Evolutionary conservation across 192 early-diverging fungal genomes (phyloP), one percentile per base, ranked within the genome.

Genomic region (Backusella parvicylindrica): DNA sequence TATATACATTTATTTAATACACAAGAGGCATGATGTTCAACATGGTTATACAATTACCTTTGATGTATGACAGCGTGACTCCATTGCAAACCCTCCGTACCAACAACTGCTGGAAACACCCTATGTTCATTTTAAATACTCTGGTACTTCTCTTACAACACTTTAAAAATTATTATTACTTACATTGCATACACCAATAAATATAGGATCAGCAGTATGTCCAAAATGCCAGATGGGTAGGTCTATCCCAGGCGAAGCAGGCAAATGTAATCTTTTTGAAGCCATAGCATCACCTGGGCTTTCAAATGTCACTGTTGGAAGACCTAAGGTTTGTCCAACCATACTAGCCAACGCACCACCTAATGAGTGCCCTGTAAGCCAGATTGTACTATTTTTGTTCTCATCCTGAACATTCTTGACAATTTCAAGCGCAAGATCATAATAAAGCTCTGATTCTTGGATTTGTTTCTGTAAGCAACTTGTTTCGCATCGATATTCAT

Each of bases 201-300:
- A 99, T 13, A 99, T 90, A 3, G 97, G 97, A 81, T 99, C 97
- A 0, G 91, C 92, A 1, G 89, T 92, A 76, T 99, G 94, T 3
- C 96, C 96, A 77, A 97, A 85, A 81, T 99, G 97, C 78, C 91
- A 99, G 30, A 97, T 82, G 12, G 95, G 92, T 38, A 93, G 64
- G 12, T 89, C 81, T 23, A 15, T 73, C 60, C 78, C 83, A 3
- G 84, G 88, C 2, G 86, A 84, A 68, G 71, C 64, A 11, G 92
- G 89, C 35, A 97, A 76, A 56, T 96, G 95, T 9, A 99, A 78
- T 15, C 97, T 88, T 32, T 80, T 50, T 23, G 97, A 92, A 28
- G 92, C 92, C 64, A 93, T 79, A 6, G 83, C 77, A 49, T 99
- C 97, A 21, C 95, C 96, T 0, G 96, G 95, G 9, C 87, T 84